Conservation (phyloP, 345 rosid species). For the Lepidium sativum region DNA sequence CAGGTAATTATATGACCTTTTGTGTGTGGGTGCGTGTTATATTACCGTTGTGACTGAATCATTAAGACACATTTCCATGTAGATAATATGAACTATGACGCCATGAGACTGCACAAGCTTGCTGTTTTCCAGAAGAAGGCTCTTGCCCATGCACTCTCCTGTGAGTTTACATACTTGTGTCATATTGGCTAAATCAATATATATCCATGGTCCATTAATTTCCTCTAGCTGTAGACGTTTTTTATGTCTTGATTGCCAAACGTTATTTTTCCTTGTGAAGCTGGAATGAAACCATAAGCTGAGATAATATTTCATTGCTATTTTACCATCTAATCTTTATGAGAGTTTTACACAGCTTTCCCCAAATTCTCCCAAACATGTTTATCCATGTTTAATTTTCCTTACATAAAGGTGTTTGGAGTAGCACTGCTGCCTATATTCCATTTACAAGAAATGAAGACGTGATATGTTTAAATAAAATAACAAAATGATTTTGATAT, state of each 20-base stretch:
- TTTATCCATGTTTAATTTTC: neutral
- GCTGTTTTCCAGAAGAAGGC: slow-evolving; percentile 85
- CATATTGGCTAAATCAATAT: neutral
- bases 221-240: neutral
- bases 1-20: slow-evolving; percentile 21
- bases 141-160: slow-evolving; percentile 70
- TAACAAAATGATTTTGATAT: slow-evolving; percentile 3
- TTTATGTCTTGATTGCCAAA: neutral
- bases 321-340: neutral
- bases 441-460: slow-evolving; percentile 47
- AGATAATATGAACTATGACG: slow-evolving; percentile 29
- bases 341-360: neutral
- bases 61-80: neutral
- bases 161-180: slow-evolving; percentile 32
- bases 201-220: neutral
- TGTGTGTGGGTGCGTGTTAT: slow-evolving; percentile 1
- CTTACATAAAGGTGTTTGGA: slow-evolving; percentile 7
- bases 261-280: neutral
- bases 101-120: slow-evolving; percentile 58
- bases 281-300: neutral
- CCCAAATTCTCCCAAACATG: neutral
- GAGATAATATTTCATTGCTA: neutral
- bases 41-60: neutral
- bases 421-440: slow-evolving; percentile 22
- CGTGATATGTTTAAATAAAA: slow-evolving; percentile 33